Evolutionary conservation across 352 stramenopile species (phyloP), one percentile per base, ranked within the genome.

Genomic region (Pythium diclinum): DNA sequence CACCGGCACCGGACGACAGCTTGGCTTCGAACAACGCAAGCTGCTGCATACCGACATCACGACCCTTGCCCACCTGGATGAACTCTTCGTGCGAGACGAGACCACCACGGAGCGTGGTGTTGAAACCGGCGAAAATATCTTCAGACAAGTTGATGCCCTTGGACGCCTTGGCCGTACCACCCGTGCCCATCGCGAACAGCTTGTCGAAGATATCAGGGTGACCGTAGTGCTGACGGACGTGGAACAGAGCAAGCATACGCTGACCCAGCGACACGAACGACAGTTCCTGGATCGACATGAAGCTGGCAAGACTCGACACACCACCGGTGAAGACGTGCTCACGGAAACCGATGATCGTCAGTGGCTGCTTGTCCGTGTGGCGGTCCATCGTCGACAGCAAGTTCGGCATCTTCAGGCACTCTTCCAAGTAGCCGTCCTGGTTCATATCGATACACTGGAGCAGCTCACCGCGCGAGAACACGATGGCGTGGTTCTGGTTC

Each of bases 31-130:
- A 99, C 65, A 98, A 91, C 72, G 98, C 97, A 46, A 99, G 91
- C 73, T 99, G 97, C 72, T 98, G 97, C 94, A 99, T 98, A 69
- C 97, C 97, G 17, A 99, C 97, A 92, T 99, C 97, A 78, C 97
- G 91, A 72, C 97, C 97, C 81, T 99, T 99, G 68, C 97, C 97
- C 28, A 92, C 83, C 62, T 94, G 86, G 47, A 92, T 88, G 54
- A 92, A 92, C 65, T 94, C 86, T 72, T 91, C 82, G 65, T 94
- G 86, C 0, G 83, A 90, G 0, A 88, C 79, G 58, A 71, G 76
- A 21, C 86, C 86, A 36, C 86, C 86, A 56, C 86, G 83, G 34
- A 95, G 69, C 0, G 83, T 92, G 30, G 78, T 88, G 75, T 93
- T 93, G 64, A 93, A 95, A 81, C 86, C 86, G 38, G 83, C 82